Evolutionary conservation across 345 rosid species (phyloP).

Genomic region (Hibiscus syriacus): DNA sequence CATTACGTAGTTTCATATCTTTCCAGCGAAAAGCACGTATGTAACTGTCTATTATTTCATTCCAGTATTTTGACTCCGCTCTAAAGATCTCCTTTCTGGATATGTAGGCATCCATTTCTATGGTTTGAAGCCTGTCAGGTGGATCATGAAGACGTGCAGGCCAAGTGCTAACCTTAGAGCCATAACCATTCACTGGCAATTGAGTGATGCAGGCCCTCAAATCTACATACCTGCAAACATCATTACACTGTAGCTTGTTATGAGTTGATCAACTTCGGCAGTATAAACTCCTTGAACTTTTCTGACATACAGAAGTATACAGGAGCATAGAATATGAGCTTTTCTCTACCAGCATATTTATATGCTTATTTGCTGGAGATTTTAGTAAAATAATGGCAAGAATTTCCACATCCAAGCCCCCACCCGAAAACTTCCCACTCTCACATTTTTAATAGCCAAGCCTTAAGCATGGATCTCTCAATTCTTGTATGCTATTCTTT

Average conservation of each 20-base stretch:
- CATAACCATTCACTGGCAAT: slow-evolving; percentile 49
- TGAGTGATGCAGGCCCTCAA: slow-evolving; percentile 43
- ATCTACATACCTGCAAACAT: slow-evolving; percentile 40
- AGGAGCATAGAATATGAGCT: background rate
- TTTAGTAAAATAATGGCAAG: background rate
- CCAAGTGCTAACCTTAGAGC: slow-evolving; percentile 51
- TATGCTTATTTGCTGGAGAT: background rate
- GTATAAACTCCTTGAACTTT: background rate
- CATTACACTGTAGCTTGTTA: slow-evolving; percentile 1
- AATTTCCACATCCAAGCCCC: background rate
- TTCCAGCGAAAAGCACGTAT: slow-evolving; percentile 52
- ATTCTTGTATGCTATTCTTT: background rate
- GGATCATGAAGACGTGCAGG: slow-evolving; percentile 56
- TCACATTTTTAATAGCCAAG: background rate
- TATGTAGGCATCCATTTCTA: slow-evolving; percentile 52
- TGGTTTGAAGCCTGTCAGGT: slow-evolving; percentile 55
- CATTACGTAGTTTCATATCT: slow-evolving; percentile 43
- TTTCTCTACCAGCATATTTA: background rate
- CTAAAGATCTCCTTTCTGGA: slow-evolving; percentile 55
- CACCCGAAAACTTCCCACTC: background rate
- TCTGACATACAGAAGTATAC: background rate
- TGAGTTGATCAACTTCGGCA: background rate
- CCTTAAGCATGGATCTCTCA: background rate
- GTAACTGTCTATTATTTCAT: slow-evolving; percentile 43
- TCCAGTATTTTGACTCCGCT: slow-evolving; percentile 65